Evolutionary conservation across 768 basidiomycete genomes (phyloP), one percentile per base, ranked within the genome.

Genomic region (Hypsizygus marmoreus): DNA sequence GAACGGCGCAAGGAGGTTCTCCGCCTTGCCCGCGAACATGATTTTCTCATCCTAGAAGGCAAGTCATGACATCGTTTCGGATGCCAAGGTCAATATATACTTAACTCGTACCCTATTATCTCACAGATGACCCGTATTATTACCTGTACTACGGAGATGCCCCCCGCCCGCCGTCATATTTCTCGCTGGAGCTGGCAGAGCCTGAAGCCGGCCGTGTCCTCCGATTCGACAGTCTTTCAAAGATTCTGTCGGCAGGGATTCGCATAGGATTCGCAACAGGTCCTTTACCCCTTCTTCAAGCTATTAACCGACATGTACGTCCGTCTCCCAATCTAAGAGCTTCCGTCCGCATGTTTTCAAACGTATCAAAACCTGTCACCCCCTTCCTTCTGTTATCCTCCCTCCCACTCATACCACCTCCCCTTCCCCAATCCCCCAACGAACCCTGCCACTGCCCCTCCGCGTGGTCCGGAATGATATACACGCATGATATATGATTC

Each of bases 181-280:
- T 93, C 59, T 71, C 77, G 30, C 74, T 95, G 22, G 92, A 95
- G 61, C 69, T 68, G 13, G 72, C 78, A 44, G 77, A 77, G 53
- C 72, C 75, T 30, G 77, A 81, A 49, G 74, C 77, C 7, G 92
- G 92, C 0, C 77, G 84, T 9, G 91, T 94, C 24, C 49, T 94
- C 12, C 79, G 92, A 20, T 89, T 95, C 59, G 93, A 95, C 63
- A 90, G 87, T 54, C 73, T 95, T 42, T 89, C 86, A 40, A 95
- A 95, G 68, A 70, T 93, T 23, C 71, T 84, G 17, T 81, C 82
- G 2, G 75, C 83, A 8, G 86, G 88, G 1, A 80, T 89, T 62
- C 81, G 88, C 9, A 70, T 92, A 46, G 91, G 91, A 10, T 91
- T 86, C 60, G 79, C 75, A 0, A 82, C 86, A 3, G 91, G 87